Base-by-base conservation (phyloP, 2,329 filamentous ascomycete genomes). In the Cytospora paraplurivora region DNA sequence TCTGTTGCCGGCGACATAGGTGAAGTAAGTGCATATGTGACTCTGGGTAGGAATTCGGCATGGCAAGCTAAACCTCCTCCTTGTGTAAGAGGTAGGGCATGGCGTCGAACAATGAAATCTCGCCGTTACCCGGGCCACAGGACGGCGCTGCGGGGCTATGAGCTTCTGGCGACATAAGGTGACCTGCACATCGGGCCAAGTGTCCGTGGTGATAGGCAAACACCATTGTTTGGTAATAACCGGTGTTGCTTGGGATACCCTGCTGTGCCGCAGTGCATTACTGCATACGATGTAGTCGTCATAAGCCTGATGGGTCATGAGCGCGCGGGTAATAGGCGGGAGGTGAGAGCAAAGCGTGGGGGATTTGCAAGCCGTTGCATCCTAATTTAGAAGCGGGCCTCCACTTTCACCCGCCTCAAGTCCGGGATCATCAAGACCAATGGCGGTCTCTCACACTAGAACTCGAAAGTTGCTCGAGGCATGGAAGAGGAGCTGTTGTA, bases 311-410 rank as follows among this genome's bases (percentile, higher is more conserved):
- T 47, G 44, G 44, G 12, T 21, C 8, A 19, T 47, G n/a, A 19
- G 10, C n/a, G n/a, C n/a, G n/a, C 44, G 19, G 44, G 44, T 47
- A 19, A 47, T 47, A 47, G 44, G 44, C 21, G 44, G 44, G n/a
- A 47, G n/a, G 32, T 27, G 47, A 38, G 50, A 53, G 33, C 19
- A 27, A 50, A 38, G 49, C 59, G 59, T 61, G 59, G 59, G 59
- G 59, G 59, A 61, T 61, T 61, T 44, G 51, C 58, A 35, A 33
- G 35, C 37, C 49, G 47, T 59, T 49, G 51, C 37, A 21, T 52
- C 41, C 38, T 51, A 61, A 61, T 47, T 55, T 61, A 55, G 54
- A 53, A 61, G 21, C 44, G 44, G n/a, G 8, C 44, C 44, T 47
- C 44, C 44, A 19, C n/a, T 27, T 17, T 27, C 27, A 37, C 51